phyloP scores from a whole-genome alignment of 2,329 filamentous ascomycete genomes.

The Beauveria sp. region DNA sequence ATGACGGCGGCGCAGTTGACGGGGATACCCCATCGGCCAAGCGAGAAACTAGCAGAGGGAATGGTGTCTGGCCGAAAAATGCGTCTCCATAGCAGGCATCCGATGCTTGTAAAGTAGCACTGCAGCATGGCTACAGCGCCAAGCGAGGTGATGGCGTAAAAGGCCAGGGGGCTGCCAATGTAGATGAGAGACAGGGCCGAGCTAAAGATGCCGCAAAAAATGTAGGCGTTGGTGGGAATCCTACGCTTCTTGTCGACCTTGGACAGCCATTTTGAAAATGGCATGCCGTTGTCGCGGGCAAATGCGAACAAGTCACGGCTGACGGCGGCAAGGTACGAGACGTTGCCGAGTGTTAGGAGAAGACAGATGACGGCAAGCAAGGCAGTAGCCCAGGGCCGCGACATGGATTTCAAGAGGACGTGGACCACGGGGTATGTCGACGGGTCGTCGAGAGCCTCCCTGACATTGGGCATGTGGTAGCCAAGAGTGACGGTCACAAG shows the following conservation, averaged over 20 bases:
- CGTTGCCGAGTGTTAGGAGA: slow-evolving; percentile 3
- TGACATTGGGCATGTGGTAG: slow-evolving; percentile 10
- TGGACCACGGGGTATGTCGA: slow-evolving; percentile 10
- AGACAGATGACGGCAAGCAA: slow-evolving; percentile 7
- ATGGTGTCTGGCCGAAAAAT: slow-evolving; percentile 11
- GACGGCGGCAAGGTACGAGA: slow-evolving; percentile 8
- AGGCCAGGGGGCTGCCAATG: slow-evolving; percentile 14
- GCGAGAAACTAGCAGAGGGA: slow-evolving; percentile 10
- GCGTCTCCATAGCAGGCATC: slow-evolving; percentile 13
- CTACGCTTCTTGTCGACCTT: slow-evolving; percentile 9
- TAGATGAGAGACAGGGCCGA: slow-evolving; percentile 12
- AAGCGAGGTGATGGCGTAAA: slow-evolving; percentile 15
- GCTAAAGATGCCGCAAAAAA: slow-evolving; percentile 10
- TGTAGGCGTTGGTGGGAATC: slow-evolving; percentile 14
- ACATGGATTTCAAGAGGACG: slow-evolving; percentile 8
- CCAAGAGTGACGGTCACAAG: slow-evolving; percentile 8
- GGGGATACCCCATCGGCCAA: slow-evolving; percentile 13
- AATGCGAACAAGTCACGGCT: slow-evolving; percentile 11
- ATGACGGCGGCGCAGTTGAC: slow-evolving; percentile 10
- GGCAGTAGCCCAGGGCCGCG: slow-evolving; percentile 1
- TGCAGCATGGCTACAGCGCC: slow-evolving; percentile 12
- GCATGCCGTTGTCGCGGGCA: slow-evolving; percentile 8
- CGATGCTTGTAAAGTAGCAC: slow-evolving; percentile 14
- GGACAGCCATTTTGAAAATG: slow-evolving; percentile 10
- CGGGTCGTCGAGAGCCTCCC: background rate